phyloP scores from a whole-genome alignment of 495 filamentous ascomycete genomes.

The Chaetomidium leptoderma region DNA sequence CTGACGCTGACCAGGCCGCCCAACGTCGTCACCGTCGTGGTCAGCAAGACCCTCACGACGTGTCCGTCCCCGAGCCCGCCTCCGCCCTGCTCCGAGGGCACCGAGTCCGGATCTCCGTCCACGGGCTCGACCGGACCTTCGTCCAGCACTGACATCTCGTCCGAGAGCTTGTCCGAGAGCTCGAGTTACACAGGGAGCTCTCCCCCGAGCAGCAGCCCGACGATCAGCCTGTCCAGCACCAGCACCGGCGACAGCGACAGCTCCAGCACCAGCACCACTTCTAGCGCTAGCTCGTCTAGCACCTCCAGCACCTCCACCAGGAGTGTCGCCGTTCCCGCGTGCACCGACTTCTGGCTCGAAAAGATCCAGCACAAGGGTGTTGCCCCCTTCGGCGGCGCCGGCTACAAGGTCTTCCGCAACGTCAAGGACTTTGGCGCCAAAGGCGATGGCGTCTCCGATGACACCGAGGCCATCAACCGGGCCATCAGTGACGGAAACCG shows the following conservation, averaged over 20 bases:
- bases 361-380: conserved; percentile 46
- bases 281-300: conserved; percentile 8
- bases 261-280: background rate
- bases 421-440: conserved; percentile 56
- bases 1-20: conserved; percentile 5
- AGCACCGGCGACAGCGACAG: background rate
- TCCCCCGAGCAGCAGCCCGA: too few relatives aligned
- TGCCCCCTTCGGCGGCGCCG: conserved; percentile 38
- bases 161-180: background rate
- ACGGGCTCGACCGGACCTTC: background rate
- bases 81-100: conserved; percentile 16
- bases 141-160: background rate
- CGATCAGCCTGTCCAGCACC: background rate
- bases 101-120: conserved; percentile 5
- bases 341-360: conserved; percentile 44
- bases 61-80: conserved; percentile 21
- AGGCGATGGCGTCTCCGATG: conserved; percentile 69
- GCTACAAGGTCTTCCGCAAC: conserved; percentile 55
- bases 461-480: conserved; percentile 75
- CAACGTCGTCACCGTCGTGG: conserved; percentile 21
- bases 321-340: conserved; percentile 17
- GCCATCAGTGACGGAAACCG: conserved; percentile 72
- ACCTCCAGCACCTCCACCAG: conserved; percentile 10
- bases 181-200: too few relatives aligned
- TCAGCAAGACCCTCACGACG: conserved; percentile 24